Percentiles rank a stretch among this genome's conserved stretches.
Conservation (phyloP, 768 basidiomycete genomes). For the Pleurotus tuoliensis region DNA sequence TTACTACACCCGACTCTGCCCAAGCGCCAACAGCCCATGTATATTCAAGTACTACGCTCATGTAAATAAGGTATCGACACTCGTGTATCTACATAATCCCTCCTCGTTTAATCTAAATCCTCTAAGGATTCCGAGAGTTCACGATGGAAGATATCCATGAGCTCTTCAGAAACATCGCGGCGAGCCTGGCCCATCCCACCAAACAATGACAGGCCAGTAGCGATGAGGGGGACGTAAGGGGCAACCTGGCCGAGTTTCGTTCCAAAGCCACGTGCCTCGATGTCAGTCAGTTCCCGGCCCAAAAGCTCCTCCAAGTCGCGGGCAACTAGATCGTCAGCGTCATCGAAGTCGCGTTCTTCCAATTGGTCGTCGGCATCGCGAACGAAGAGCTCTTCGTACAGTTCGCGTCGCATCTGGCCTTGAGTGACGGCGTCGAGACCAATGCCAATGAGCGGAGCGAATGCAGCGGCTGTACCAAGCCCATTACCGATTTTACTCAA, state of each 20-base stretch:
- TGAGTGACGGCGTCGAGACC: background rate
- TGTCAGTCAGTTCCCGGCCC: background rate
- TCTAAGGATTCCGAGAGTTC: conserved; percentile 5
- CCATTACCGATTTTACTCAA: background rate
- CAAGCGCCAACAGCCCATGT: no score
- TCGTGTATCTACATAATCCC: background rate
- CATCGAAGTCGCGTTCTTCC: background rate
- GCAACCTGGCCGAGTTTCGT: background rate
- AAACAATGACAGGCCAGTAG: background rate
- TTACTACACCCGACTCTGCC: no score
- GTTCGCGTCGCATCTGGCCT: background rate
- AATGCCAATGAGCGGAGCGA: background rate
- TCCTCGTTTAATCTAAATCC: conserved; percentile 2
- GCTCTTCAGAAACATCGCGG: conserved; percentile 4
- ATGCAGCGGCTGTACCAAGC: background rate
- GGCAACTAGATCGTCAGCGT: background rate
- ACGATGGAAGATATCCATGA: conserved; percentile 8
- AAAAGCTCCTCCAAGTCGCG: background rate
- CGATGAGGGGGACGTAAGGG: conserved; percentile 1
- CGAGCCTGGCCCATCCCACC: background rate
- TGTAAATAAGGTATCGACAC: background rate
- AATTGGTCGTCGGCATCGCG: background rate
- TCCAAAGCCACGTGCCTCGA: background rate
- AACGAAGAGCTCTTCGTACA: no score
- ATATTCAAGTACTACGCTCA: no score